Evolutionary conservation across 2,329 filamentous ascomycete genomes (phyloP).

Genomic region (Plenodomus biglobosus): DNA sequence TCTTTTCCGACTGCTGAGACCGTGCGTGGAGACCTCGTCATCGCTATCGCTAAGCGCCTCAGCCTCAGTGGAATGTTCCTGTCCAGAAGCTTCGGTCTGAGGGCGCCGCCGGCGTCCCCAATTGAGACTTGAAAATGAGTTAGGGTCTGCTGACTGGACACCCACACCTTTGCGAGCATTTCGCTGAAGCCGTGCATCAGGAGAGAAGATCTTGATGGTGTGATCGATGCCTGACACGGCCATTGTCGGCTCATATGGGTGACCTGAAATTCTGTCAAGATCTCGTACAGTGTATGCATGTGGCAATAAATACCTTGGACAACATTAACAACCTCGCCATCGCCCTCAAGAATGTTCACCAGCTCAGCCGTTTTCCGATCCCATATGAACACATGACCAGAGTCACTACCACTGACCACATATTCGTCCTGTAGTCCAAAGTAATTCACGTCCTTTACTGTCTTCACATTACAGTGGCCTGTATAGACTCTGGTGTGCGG

Average conservation of each 20-base stretch:
- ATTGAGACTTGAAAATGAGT: conserved; percentile 46
- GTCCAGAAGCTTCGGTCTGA: conserved; percentile 2
- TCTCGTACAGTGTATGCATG: not conserved
- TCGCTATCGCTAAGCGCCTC: conserved; percentile 33
- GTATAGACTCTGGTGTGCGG: conserved; percentile 60
- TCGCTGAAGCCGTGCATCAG: conserved; percentile 59
- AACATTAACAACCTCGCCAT: conserved; percentile 71
- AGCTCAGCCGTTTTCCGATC: conserved; percentile 63
- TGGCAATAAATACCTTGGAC: conserved; percentile 55
- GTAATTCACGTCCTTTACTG: conserved; percentile 70
- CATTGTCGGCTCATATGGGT: conserved; percentile 67
- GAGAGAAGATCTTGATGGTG: conserved; percentile 69
- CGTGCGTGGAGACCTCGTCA: conserved; percentile 45
- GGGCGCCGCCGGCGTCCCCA: conserved; percentile 28
- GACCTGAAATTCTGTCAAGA: conserved; percentile 48
- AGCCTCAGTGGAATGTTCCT: conserved; percentile 2
- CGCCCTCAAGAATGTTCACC: conserved; percentile 66
- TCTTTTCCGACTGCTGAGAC: conserved; percentile 59
- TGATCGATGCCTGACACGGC: conserved; percentile 68
- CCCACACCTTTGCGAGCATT: conserved; percentile 60
- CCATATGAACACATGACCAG: conserved; percentile 70
- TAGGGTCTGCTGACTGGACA: conserved; percentile 53
- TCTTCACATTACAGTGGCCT: conserved; percentile 68
- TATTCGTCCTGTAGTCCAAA: conserved; percentile 69
- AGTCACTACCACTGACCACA: conserved; percentile 67